Percentiles rank a stretch among this genome's conserved stretches.
These are phyloP conservation scores for Achlya hypogyna DNA, from an alignment of 352 stramenopile genomes.

Conservation along the genomic window DNA sequence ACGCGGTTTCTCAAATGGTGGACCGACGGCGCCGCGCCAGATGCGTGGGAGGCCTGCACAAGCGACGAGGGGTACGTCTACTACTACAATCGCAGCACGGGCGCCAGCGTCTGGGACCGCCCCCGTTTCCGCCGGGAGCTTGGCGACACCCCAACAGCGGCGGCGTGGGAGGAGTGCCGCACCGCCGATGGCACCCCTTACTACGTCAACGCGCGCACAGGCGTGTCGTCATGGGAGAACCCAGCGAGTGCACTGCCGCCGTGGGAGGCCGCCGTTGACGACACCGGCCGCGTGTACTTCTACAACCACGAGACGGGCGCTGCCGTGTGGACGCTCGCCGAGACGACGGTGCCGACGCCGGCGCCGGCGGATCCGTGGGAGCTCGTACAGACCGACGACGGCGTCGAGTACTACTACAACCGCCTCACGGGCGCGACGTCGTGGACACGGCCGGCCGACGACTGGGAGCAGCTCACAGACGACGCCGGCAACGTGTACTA, in stretches of 20 bases:
- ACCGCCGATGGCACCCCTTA: constrained; percentile 41
- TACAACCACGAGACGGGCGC: constrained; percentile 15
- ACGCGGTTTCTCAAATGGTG: constrained; percentile 18
- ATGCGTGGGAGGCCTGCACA: constrained; percentile 16
- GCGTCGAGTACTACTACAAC: constrained; percentile 75
- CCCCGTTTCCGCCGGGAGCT: constrained; percentile 21
- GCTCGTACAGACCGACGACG: constrained; percentile 48
- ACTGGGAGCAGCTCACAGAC: constrained; percentile 25
- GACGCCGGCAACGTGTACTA: constrained; percentile 31
- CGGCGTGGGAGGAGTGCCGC: constrained; percentile 33
- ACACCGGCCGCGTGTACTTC: not conserved
- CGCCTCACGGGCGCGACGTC: constrained; percentile 47
- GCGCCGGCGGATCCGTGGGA: constrained; percentile 33
- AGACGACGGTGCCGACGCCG: not conserved
- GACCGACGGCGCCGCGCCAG: not conserved
- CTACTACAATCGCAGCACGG: constrained; percentile 72
- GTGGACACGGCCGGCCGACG: constrained; percentile 48
- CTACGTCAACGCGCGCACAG: constrained; percentile 38
- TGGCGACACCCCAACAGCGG: not conserved
- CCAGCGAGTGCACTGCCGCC: constrained; percentile 2
- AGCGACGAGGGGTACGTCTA: constrained; percentile 28
- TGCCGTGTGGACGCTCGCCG: not conserved
- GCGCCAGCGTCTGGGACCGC: constrained; percentile 70
- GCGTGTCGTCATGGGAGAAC: constrained; percentile 44
- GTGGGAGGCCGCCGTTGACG: constrained; percentile 12